phyloP scores from a whole-genome alignment of 495 filamentous ascomycete genomes.

The Penicillium canariense region DNA sequence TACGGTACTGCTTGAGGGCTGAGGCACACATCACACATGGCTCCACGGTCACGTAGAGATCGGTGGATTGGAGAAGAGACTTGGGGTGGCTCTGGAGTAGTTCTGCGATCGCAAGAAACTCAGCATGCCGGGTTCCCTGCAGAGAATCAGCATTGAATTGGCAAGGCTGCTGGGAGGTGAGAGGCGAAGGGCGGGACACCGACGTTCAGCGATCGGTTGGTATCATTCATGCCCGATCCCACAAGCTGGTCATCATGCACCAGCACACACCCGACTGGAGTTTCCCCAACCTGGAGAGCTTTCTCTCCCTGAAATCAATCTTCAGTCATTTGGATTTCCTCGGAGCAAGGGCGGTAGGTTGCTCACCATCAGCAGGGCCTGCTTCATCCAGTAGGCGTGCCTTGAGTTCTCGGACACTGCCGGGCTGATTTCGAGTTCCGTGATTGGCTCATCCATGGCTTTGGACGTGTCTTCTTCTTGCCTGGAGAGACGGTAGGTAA shows the following conservation, averaged over 20 bases:
- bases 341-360: background rate
- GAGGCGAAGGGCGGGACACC: constrained; percentile 10
- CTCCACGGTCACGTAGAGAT: constrained; percentile 94
- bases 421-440: constrained; percentile 1
- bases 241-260: constrained; percentile 73
- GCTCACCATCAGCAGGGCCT: constrained; percentile 68
- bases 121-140: constrained; percentile 89
- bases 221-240: constrained; percentile 90
- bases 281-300: constrained; percentile 81
- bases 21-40: constrained; percentile 98
- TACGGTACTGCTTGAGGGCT: constrained; percentile 77
- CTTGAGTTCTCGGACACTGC: constrained; percentile 16
- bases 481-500: background rate
- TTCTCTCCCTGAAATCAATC: constrained; percentile 59
- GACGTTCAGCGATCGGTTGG: constrained; percentile 79
- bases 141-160: background rate
- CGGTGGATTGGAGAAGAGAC: constrained; percentile 63
- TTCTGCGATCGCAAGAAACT: constrained; percentile 78
- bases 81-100: constrained; percentile 56
- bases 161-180: background rate
- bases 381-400: constrained; percentile 65
- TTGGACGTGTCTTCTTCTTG: background rate
- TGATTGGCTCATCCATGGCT: background rate
- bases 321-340: constrained; percentile 9
- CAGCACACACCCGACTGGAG: constrained; percentile 93